phyloP scores from a whole-genome alignment of 306 rosid genomes.

The Fagus sylvatica region DNA sequence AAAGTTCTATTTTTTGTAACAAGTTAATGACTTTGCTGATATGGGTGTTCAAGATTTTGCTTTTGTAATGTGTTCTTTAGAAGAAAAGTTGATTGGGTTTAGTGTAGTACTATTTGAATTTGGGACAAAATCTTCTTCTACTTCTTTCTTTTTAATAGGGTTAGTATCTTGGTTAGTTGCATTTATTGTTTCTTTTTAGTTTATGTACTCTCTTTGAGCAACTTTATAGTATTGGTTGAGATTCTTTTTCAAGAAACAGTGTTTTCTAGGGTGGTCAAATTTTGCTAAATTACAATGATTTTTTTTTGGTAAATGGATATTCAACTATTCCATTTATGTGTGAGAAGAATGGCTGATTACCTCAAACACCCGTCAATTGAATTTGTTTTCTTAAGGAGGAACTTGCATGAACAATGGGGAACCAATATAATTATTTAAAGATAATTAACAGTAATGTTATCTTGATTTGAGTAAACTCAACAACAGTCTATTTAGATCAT shows the following conservation, averaged over 20 bases:
- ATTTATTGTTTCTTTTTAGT: background rate
- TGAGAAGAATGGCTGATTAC: background rate
- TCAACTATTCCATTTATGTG: background rate
- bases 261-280: background rate
- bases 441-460: background rate
- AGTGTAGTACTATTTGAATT: background rate
- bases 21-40: conserved; percentile 10
- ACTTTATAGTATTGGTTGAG: background rate
- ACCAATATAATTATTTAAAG: background rate
- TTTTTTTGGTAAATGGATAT: background rate
- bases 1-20: background rate
- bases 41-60: conserved; percentile 4
- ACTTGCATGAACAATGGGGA: background rate
- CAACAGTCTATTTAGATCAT: background rate
- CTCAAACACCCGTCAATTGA: background rate
- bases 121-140: background rate
- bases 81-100: background rate
- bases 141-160: background rate
- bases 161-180: background rate
- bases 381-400: background rate
- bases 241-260: background rate
- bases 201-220: background rate
- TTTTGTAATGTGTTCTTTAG: background rate
- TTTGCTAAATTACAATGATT: no score
- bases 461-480: background rate